Conservation (phyloP, 495 filamentous ascomycete species). For the Aspergillus ostianus region DNA sequence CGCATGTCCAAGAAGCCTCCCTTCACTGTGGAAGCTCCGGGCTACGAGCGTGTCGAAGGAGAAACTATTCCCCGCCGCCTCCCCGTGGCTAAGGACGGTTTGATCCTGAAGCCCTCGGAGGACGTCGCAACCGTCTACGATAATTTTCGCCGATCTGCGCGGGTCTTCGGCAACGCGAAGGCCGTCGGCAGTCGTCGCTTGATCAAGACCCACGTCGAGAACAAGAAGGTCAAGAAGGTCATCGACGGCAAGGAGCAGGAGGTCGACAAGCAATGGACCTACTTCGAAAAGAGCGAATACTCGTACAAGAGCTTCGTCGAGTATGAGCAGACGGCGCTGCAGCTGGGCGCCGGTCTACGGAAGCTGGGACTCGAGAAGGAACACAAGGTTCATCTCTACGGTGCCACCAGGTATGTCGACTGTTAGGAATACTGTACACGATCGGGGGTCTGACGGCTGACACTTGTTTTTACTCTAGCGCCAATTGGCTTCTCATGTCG, state of each 20-base stretch:
- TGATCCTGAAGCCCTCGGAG: constrained; percentile 63
- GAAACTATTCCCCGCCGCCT: constrained; percentile 90
- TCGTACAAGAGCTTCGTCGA: constrained; percentile 84
- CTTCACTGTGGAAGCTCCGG: constrained; percentile 78
- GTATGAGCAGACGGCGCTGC: constrained; percentile 72
- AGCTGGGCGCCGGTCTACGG: constrained; percentile 73
- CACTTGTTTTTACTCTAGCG: constrained; percentile 36
- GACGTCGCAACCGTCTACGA: constrained; percentile 84
- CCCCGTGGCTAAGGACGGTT: constrained; percentile 65
- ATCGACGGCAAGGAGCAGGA: constrained; percentile 86
- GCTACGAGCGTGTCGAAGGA: constrained; percentile 67
- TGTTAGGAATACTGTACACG: not conserved
- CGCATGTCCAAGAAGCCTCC: constrained; percentile 57
- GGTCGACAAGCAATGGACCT: constrained; percentile 94
- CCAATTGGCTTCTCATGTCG: constrained; percentile 76
- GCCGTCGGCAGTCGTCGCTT: constrained; percentile 77
- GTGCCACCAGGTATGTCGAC: constrained; percentile 66
- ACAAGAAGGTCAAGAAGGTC: constrained; percentile 96
- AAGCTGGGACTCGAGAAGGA: constrained; percentile 73
- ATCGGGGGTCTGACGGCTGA: not conserved
- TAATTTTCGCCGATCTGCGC: constrained; percentile 73
- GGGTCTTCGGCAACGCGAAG: constrained; percentile 85
- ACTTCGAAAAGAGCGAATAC: constrained; percentile 89
- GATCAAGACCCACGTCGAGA: constrained; percentile 83
- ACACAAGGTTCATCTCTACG: constrained; percentile 83